Evolutionary conservation across 1,284 basidiomycete genomes (phyloP).

Genomic region (Papiliotrema flavescens): DNA sequence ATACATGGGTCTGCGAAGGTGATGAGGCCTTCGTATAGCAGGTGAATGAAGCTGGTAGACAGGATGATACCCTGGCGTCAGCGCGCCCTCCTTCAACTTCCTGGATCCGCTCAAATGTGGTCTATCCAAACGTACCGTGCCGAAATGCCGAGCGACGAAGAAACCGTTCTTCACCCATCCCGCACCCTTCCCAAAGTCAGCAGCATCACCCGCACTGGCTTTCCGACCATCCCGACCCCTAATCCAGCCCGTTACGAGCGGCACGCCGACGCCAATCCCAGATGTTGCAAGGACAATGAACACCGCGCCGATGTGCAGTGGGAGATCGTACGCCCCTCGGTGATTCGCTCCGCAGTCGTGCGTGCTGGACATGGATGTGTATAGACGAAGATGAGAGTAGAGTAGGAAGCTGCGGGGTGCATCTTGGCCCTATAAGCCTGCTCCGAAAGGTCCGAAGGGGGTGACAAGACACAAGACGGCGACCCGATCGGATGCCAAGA

Average conservation of each 20-base stretch:
- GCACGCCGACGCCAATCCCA: constrained; percentile 42
- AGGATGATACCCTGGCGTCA: constrained; percentile 46
- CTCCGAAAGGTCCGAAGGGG: too few relatives aligned
- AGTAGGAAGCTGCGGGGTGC: too few relatives aligned
- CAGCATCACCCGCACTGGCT: background rate
- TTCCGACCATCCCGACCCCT: constrained; percentile 3
- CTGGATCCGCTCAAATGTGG: background rate
- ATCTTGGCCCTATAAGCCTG: too few relatives aligned
- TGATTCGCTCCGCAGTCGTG: constrained; percentile 37
- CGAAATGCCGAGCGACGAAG: constrained; percentile 45
- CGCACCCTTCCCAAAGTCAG: constrained; percentile 18
- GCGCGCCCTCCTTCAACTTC: background rate
- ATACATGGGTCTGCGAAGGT: constrained; percentile 47
- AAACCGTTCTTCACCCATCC: constrained; percentile 35
- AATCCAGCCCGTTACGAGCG: constrained; percentile 30
- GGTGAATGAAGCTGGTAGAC: constrained; percentile 50
- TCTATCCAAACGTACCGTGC: constrained; percentile 8
- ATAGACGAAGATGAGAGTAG: too few relatives aligned
- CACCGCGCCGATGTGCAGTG: constrained; percentile 49
- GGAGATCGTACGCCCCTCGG: constrained; percentile 41
- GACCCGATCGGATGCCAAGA: too few relatives aligned
- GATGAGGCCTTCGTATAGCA: constrained; percentile 50
- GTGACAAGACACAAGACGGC: too few relatives aligned
- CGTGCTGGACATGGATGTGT: background rate
- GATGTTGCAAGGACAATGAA: constrained; percentile 49